Evolutionary conservation across 73 alveolate genomes (phyloP), one percentile per base, ranked within the genome.

Genomic region (Paramecium pentaurelia): DNA sequence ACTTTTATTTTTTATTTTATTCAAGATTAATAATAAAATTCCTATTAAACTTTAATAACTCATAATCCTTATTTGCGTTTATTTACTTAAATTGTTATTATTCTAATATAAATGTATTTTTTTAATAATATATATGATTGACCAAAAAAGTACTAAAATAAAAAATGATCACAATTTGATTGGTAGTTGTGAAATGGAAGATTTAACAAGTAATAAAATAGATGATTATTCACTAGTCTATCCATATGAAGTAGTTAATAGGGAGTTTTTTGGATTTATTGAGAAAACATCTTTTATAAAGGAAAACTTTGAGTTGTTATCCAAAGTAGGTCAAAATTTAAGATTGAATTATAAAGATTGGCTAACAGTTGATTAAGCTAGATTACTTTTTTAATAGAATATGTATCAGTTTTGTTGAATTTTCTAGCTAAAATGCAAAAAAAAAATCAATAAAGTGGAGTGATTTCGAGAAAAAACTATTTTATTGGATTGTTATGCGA

Each of bases 401-500:
- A 80, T 80, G 91, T 80, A 80, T 25, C 36, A 42, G 12, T 40
- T 8, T 44, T 20, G 32, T 40, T 80, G 34, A 80, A 64, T 32
- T 64, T 54, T 80, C 27, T 6, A 80, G 91, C 8, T 12, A 27
- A 42, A 45, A 80, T 80, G 91, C 71, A 18, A 80, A 80, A 28
- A 80, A 14, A 80, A 40, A 64, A 40, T 80, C 91, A 20, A 42
- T 80, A 12, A 80, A 80, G 49, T 80, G 91, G 91, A 45, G 77
- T 12, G 91, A 80, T 27, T 22, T 10, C 18, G 91, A 80, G 49
- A 80, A 80, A 10, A 80, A 80, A 22, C 91, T 80, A 25, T 80
- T 80, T 49, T 80, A 80, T 80, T 80, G 91, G 91, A 80, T 80
- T 14, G 91, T 80, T 47, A 80, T 80, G 47, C 75, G 91, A 4